These are phyloP conservation scores for Eucalyptus marginata DNA, from an alignment of 345 rosid genomes.

Conservation along the genomic window DNA sequence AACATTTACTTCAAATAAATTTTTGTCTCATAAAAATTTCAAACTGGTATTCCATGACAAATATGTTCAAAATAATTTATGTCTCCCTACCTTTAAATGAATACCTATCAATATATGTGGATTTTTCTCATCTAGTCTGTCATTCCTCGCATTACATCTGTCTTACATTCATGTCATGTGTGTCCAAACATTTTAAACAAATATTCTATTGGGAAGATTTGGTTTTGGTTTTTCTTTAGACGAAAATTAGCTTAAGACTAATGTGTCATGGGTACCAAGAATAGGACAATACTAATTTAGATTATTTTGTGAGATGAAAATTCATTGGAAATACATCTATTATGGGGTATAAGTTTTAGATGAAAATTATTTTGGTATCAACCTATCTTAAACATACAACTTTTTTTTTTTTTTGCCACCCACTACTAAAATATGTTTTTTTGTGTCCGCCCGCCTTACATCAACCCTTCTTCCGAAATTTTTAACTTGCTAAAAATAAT, in stretches of 20 bases:
- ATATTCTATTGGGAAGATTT: too few species aligned
- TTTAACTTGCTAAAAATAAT: background rate
- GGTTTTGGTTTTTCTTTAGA: background rate
- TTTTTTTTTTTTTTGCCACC: background rate
- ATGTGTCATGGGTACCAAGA: background rate
- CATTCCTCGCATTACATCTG: accelerated
- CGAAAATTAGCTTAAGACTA: background rate
- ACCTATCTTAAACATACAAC: background rate
- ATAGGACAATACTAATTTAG: background rate
- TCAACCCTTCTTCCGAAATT: background rate
- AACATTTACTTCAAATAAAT: background rate
- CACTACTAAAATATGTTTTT: background rate
- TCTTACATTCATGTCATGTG: accelerated
- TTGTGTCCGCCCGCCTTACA: background rate
- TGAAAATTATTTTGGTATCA: too few species aligned
- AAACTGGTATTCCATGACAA: accelerated
- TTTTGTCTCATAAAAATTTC: background rate
- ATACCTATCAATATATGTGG: background rate
- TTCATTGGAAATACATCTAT: background rate
- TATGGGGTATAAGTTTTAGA: background rate
- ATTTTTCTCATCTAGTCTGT: background rate
- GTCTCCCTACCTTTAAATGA: background rate
- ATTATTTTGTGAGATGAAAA: background rate
- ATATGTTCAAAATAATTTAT: background rate
- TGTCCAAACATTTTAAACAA: background rate